A percentile compares a stretch with the other conserved stretches of the same genome.
These are phyloP conservation scores for Panellus pusillus DNA, from an alignment of 768 basidiomycete genomes.

Conservation along the genomic window DNA sequence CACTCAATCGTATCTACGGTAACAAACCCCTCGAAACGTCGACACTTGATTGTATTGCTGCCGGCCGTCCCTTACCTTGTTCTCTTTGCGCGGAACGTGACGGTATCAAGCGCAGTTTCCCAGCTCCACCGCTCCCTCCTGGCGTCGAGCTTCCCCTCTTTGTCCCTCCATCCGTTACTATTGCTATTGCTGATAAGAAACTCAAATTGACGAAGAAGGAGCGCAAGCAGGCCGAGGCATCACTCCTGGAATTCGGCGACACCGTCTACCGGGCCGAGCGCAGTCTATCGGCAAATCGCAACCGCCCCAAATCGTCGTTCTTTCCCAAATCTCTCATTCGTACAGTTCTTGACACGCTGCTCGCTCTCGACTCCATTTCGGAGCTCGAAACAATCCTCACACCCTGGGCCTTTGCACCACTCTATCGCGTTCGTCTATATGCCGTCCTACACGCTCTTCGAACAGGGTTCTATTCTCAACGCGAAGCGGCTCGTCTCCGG, in stretches of 20 bases:
- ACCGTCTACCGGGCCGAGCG: too few species aligned
- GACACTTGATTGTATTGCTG: constrained; percentile 11
- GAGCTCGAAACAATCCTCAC: neutral
- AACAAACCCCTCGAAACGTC: constrained; percentile 1
- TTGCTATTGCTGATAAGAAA: neutral
- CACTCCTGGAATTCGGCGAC: neutral
- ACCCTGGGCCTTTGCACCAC: neutral
- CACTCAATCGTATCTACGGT: neutral
- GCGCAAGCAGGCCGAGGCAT: neutral
- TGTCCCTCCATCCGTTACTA: neutral
- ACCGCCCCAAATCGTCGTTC: neutral
- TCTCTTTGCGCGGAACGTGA: neutral
- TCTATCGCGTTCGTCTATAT: neutral
- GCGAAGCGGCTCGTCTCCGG: neutral
- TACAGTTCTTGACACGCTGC: neutral
- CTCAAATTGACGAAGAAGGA: neutral
- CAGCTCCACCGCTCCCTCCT: neutral
- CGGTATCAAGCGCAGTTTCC: neutral
- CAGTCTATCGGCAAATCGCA: neutral
- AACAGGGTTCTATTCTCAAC: neutral
- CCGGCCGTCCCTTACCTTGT: constrained; percentile 5
- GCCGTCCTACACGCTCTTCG: neutral
- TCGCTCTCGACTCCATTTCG: neutral
- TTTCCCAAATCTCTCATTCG: neutral
- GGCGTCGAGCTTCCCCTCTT: neutral